Conservation (phyloP, 2,329 filamentous ascomycete genomes). For the Tolypocladium nubicola region DNA sequence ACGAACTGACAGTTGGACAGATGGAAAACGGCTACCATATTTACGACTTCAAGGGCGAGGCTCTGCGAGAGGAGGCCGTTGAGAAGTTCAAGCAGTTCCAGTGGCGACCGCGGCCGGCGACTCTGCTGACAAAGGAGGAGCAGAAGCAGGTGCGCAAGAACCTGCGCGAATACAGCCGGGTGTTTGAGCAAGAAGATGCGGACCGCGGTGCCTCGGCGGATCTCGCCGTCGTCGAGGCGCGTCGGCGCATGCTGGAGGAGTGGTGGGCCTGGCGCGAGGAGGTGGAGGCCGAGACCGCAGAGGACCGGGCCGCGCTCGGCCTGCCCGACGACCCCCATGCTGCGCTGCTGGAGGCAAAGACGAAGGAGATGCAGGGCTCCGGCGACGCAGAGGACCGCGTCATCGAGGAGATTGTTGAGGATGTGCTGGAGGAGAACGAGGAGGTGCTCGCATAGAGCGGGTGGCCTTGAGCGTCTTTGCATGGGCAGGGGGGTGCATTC, state of each 20-base stretch:
- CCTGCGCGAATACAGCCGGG: slow-evolving; percentile 87
- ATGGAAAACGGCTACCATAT: slow-evolving; percentile 99
- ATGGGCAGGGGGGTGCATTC: slow-evolving; percentile 15
- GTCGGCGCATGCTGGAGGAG: slow-evolving; percentile 73
- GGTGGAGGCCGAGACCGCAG: slow-evolving; percentile 59
- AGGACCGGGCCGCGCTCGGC: slow-evolving; percentile 60
- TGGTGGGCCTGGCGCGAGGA: slow-evolving; percentile 78
- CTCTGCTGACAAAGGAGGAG: slow-evolving; percentile 91
- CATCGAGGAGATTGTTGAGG: slow-evolving; percentile 82
- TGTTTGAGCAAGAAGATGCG: slow-evolving; percentile 91
- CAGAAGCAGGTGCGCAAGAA: slow-evolving; percentile 98
- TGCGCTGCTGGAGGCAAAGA: slow-evolving; percentile 47
- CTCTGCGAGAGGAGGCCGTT: slow-evolving; percentile 79
- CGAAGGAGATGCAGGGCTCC: slow-evolving; percentile 35
- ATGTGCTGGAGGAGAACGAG: slow-evolving; percentile 77
- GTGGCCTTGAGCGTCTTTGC: slow-evolving; percentile 4
- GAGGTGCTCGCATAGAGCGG: slow-evolving; percentile 45
- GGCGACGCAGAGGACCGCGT: slow-evolving; percentile 62
- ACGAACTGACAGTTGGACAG: slow-evolving; percentile 31
- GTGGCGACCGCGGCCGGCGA: slow-evolving; percentile 85
- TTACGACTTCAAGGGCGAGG: slow-evolving; percentile 89
- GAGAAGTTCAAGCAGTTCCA: slow-evolving; percentile 98
- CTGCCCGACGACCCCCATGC: slow-evolving; percentile 56
- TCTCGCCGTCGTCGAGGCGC: slow-evolving; percentile 81
- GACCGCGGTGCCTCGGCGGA: slow-evolving; percentile 91